Conservation (phyloP, 176 grass and related monocot species). For the Triticum turgidum region DNA sequence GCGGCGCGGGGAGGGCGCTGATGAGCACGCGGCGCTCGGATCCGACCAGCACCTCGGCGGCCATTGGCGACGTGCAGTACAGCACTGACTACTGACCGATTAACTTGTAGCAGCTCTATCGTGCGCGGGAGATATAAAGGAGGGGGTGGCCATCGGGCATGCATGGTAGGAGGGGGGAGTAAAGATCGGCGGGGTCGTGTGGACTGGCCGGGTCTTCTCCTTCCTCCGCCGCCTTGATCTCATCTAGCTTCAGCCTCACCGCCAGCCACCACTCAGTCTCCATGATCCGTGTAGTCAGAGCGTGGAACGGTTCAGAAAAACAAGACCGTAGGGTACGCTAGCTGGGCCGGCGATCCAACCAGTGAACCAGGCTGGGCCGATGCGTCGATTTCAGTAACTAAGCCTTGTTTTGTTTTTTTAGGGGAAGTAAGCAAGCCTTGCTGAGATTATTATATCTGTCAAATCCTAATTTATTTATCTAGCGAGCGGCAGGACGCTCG, state of each 20-base stretch:
- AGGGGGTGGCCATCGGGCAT: background rate
- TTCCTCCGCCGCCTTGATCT: background rate
- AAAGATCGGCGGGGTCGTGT: background rate
- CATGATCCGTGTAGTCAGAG: background rate
- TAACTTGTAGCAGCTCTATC: background rate
- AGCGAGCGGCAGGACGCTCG: no score
- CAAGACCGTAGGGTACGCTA: background rate
- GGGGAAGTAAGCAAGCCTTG: no score
- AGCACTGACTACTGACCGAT: background rate
- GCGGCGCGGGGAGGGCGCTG: slow-evolving; percentile 15
- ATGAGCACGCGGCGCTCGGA: slow-evolving; percentile 39
- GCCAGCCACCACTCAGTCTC: background rate
- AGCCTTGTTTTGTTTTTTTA: no score
- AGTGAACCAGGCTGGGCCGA: background rate
- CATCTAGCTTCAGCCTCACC: no score
- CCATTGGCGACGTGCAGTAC: background rate
- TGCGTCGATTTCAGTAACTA: no score
- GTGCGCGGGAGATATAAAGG: background rate
- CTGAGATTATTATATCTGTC: no score
- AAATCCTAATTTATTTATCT: no score
- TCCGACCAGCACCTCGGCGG: slow-evolving; percentile 40
- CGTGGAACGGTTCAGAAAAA: background rate
- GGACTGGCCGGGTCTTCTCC: background rate
- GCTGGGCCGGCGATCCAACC: background rate
- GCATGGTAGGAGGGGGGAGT: background rate